Evolutionary conservation across 2,329 filamentous ascomycete genomes (phyloP).

Genomic region (Aspergillus ochraceus): DNA sequence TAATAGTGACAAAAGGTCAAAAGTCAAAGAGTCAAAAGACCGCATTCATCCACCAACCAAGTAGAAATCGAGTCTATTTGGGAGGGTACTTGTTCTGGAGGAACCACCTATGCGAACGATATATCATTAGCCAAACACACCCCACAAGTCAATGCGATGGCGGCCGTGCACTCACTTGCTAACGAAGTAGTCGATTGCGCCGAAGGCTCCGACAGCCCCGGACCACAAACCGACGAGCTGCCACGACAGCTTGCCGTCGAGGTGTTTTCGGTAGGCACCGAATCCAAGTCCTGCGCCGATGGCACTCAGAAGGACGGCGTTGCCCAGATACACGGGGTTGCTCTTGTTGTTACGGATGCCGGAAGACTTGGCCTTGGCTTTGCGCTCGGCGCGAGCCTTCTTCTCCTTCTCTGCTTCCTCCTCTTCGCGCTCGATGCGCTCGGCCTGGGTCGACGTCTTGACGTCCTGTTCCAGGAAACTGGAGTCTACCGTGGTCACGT

Average conservation of each 20-base stretch:
- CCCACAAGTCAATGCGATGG: not conserved
- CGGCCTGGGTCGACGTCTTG: conserved; percentile 48
- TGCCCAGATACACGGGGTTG: conserved; percentile 50
- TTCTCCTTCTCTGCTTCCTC: conserved; percentile 22
- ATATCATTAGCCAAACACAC: not conserved
- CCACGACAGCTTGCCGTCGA: conserved; percentile 47
- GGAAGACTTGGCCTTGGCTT: conserved; percentile 33
- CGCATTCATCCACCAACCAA: not conserved
- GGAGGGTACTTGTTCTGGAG: conserved; percentile 53
- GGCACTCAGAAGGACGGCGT: conserved; percentile 44
- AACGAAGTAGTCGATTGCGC: conserved; percentile 48
- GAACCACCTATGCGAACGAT: conserved; percentile 42
- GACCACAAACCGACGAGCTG: conserved; percentile 44
- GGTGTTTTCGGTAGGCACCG: conserved; percentile 50
- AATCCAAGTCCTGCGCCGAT: conserved; percentile 46
- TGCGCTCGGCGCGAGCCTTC: conserved; percentile 30
- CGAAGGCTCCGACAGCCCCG: conserved; percentile 46
- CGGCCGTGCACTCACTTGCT: conserved; percentile 45
- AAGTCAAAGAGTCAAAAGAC: not conserved
- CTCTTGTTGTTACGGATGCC: conserved; percentile 37
- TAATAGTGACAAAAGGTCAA: not conserved
- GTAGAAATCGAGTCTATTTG: conserved; percentile 33
- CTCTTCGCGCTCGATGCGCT: conserved; percentile 45
- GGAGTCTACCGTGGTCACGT: conserved; percentile 44
- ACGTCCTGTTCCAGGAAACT: conserved; percentile 43